These are phyloP conservation scores for Blastobotrys mokoenaii DNA, from an alignment of 805 yeast genomes.

Conservation along the genomic window DNA sequence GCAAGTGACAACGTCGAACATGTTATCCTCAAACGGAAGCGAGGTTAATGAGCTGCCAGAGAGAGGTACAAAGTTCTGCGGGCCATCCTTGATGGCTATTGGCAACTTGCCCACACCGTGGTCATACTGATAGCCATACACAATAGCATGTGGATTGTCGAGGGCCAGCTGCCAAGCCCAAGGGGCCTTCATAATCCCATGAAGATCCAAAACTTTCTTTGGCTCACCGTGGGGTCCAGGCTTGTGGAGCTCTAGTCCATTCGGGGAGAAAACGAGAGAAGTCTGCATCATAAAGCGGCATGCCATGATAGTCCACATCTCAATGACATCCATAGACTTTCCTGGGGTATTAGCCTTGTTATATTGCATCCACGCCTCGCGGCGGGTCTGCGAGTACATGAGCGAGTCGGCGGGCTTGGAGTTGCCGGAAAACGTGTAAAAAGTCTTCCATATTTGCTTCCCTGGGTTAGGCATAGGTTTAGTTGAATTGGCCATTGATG, in stretches of 20 bases:
- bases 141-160: constrained; percentile 23
- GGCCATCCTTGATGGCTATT: constrained; percentile 19
- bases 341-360: constrained; percentile 11
- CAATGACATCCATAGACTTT: constrained; percentile 18
- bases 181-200: constrained; percentile 21
- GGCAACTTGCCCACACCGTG: constrained; percentile 8
- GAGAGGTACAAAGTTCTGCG: constrained; percentile 24
- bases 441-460: constrained; percentile 12
- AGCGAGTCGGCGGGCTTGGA: constrained; percentile 19
- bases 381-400: constrained; percentile 22
- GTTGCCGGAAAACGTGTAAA: constrained; percentile 13
- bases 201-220: constrained; percentile 17
- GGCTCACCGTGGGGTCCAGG: not conserved
- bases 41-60: constrained; percentile 19
- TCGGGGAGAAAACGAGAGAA: constrained; percentile 24
- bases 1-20: constrained; percentile 25
- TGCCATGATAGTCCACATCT: constrained; percentile 28
- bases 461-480: not conserved
- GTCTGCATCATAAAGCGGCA: constrained; percentile 22
- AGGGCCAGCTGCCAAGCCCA: constrained; percentile 30
- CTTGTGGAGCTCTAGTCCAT: constrained; percentile 4
- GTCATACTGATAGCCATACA: constrained; percentile 24
- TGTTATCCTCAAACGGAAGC: constrained; percentile 27
- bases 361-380: constrained; percentile 27
- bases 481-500: not conserved